phyloP scores from a whole-genome alignment of 192 early-diverging fungal genomes.

The Diversispora epigaea region DNA sequence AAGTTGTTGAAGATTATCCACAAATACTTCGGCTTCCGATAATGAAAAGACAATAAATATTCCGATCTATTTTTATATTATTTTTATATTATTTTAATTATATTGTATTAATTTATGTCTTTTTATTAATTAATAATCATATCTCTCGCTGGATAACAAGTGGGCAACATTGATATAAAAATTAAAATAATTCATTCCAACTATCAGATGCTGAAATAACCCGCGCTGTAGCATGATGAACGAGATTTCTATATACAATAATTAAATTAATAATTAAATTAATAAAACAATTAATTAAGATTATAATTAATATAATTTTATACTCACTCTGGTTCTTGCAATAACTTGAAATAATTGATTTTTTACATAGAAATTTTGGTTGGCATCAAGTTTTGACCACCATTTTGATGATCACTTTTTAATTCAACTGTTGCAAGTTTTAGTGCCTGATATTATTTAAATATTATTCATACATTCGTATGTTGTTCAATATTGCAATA shows the following conservation, averaged over 20 bases:
- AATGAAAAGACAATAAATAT: slow-evolving; percentile 83
- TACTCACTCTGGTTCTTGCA: slow-evolving; percentile 71
- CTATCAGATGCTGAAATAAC: slow-evolving; percentile 78
- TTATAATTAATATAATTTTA: not conserved
- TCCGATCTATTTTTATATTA: slow-evolving; percentile 60
- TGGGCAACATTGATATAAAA: slow-evolving; percentile 77
- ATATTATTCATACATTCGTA: too few relatives aligned
- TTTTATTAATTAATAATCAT: slow-evolving; percentile 12
- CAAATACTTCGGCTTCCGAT: slow-evolving; percentile 79
- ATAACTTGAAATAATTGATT: slow-evolving; percentile 68
- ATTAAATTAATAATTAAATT: not conserved
- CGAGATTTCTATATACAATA: slow-evolving; percentile 52
- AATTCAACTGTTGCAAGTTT: slow-evolving; percentile 89
- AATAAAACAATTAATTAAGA: not conserved
- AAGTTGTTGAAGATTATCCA: slow-evolving; percentile 61
- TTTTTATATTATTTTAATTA: slow-evolving; percentile 8
- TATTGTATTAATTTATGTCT: not conserved
- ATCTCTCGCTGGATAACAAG: slow-evolving; percentile 72
- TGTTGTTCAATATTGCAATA: not conserved
- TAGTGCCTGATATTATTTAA: slow-evolving; percentile 54
- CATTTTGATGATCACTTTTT: slow-evolving; percentile 76
- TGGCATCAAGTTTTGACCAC: slow-evolving; percentile 68
- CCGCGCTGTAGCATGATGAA: slow-evolving; percentile 77
- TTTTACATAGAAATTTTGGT: slow-evolving; percentile 61
- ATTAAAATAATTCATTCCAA: slow-evolving; percentile 77